Evolutionary conservation across 1,284 basidiomycete genomes (phyloP).

Genomic region (Pyrrhoderma lamaoense): DNA sequence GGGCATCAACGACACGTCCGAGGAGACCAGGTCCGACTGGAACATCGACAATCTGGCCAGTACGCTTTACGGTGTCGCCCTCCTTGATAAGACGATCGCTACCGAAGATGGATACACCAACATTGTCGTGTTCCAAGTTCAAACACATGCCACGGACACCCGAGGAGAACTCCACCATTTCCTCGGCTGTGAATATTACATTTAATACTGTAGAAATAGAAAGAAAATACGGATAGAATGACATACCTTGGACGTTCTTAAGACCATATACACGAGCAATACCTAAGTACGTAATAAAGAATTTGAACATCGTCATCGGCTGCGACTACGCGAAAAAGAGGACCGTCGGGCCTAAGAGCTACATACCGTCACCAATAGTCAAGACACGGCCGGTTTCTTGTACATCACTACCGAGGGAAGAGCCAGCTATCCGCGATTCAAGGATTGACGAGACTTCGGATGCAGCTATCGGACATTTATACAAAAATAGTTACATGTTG

Average conservation of each 20-base stretch:
- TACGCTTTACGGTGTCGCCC: constrained; percentile 99
- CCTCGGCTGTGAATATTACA: constrained; percentile 70
- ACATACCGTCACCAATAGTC: constrained; percentile 43
- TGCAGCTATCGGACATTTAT: constrained; percentile 57
- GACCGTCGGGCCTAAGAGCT: constrained; percentile 5
- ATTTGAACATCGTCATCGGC: constrained; percentile 6
- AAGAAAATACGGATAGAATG: constrained; percentile 7
- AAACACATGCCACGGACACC: constrained; percentile 98
- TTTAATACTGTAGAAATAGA: constrained; percentile 16
- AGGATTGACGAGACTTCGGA: constrained; percentile 99
- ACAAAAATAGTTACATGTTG: constrained; percentile 15
- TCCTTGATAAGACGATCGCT: constrained; percentile 99
- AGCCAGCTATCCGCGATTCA: constrained; percentile 95
- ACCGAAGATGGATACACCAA: constrained; percentile 99
- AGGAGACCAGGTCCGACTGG: constrained; percentile 95
- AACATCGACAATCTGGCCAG: constrained; percentile 99
- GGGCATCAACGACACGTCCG: constrained; percentile 97
- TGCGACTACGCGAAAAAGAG: background rate
- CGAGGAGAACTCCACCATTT: constrained; percentile 99
- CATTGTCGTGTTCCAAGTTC: constrained; percentile 99
- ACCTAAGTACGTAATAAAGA: constrained; percentile 87
- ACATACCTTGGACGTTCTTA: constrained; percentile 83
- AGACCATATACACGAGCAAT: constrained; percentile 98
- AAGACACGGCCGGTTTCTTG: constrained; percentile 98
- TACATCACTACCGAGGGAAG: constrained; percentile 85